These are phyloP conservation scores for Acanthamoeba castellanii DNA, from an alignment of 208 protist genomes.

Conservation along the genomic window DNA sequence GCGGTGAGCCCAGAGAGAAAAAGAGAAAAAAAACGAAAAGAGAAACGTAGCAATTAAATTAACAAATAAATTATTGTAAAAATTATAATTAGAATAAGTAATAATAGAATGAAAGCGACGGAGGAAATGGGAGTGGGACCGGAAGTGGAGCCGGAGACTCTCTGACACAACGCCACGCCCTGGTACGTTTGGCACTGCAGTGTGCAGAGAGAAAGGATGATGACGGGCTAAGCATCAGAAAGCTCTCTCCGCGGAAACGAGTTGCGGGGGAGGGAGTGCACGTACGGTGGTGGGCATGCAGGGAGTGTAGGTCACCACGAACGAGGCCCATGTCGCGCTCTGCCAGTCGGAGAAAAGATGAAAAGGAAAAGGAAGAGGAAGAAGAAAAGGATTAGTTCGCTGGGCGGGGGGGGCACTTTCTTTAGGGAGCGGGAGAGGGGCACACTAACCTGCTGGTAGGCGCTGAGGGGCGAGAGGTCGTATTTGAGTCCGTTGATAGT, in stretches of 20 bases:
- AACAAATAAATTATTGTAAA: no score
- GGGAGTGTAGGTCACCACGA: background rate
- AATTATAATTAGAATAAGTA: background rate
- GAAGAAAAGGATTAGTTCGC: background rate
- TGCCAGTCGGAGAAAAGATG: background rate
- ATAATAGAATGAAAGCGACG: background rate
- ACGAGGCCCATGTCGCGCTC: background rate
- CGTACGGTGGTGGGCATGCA: background rate
- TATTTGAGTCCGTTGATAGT: background rate
- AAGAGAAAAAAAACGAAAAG: background rate
- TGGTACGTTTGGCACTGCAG: background rate
- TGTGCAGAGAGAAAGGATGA: background rate
- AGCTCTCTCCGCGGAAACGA: no score
- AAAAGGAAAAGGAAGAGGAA: background rate
- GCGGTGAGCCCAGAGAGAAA: background rate
- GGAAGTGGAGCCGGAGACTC: background rate
- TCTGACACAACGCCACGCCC: background rate
- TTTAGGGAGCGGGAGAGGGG: background rate
- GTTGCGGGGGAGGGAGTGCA: background rate
- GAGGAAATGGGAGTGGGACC: background rate
- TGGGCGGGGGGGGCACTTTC: background rate
- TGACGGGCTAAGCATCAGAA: background rate
- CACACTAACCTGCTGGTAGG: background rate
- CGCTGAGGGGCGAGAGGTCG: background rate
- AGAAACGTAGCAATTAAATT: background rate